Percentiles rank a stretch among this genome's conserved stretches.
These are phyloP conservation scores for Chlorella ohadii DNA, from an alignment of 139 green algal genomes.

Conservation along the genomic window DNA sequence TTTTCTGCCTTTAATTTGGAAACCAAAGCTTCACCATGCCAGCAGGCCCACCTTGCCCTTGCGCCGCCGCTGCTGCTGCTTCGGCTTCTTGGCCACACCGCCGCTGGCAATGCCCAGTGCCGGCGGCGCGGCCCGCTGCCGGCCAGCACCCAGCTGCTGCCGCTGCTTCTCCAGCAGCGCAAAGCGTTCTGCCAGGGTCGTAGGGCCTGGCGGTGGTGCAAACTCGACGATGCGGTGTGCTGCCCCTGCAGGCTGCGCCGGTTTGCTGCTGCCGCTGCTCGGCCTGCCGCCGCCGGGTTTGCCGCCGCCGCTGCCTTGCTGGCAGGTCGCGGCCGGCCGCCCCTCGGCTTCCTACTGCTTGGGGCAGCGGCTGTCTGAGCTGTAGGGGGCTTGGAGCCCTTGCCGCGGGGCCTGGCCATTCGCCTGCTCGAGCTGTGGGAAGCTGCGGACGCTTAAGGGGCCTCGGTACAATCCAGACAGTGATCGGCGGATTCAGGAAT, in stretches of 20 bases:
- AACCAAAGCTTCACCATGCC: too few relatives aligned
- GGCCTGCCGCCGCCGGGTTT: background rate
- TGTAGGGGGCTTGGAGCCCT: too few relatives aligned
- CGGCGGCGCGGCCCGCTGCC: background rate
- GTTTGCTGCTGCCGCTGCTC: background rate
- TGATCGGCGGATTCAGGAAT: too few relatives aligned
- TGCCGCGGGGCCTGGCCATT: too few relatives aligned
- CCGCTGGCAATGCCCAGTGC: background rate
- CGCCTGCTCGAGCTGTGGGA: too few relatives aligned
- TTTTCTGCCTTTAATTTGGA: too few relatives aligned
- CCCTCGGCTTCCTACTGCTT: background rate
- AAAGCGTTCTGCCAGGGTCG: slow-evolving; percentile 16
- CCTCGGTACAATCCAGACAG: too few relatives aligned
- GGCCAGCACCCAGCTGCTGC: background rate
- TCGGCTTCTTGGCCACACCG: background rate
- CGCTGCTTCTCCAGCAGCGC: slow-evolving; percentile 21
- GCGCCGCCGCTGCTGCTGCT: background rate
- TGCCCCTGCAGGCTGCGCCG: too few relatives aligned
- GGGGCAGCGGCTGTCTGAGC: background rate
- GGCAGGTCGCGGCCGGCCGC: background rate
- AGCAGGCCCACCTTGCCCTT: background rate
- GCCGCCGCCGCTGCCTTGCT: background rate
- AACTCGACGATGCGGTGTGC: background rate
- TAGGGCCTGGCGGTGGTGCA: background rate
- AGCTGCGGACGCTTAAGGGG: too few relatives aligned